Base-by-base conservation (phyloP, 2,329 filamentous ascomycete species). In the Plectosphaerella sp. region DNA sequence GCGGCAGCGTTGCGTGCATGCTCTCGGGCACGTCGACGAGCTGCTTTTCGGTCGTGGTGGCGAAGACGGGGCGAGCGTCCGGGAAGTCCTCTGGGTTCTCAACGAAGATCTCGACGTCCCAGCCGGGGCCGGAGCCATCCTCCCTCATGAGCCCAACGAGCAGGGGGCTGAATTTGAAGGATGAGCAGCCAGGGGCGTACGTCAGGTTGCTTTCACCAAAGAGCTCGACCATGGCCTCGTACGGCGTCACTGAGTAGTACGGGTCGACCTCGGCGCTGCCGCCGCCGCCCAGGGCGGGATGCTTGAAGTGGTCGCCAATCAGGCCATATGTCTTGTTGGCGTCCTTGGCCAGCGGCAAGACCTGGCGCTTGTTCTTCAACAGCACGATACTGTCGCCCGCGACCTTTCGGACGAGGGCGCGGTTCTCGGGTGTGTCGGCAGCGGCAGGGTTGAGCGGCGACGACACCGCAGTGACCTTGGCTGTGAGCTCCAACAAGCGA, bases 311-410 rank as follows among this genome's bases (percentile, higher is more conserved):
- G 5, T 43, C 39, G 10, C 39, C 39, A 11, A 43, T 43, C 16
- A 43, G 18, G 15, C 15, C 39, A 45, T 22, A 25, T 10, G 22
- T 45, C 20, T 22, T 24, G 3, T 15, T 15, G 16, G 22, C 12
- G 22, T 45, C 69, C 49, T 54, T 53, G 35, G 70, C 67, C 48
- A 82, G 63, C 0, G 86, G 86, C 0, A 89, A 70, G 2, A 82
- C 64, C 11, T 70, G 69, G 5, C 72, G 72, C 20, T 84, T 75
- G 55, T 88, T 88, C 68, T 87, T 87, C 45, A 88, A 69, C 14
- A 88, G 72, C 1, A 87, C 83, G n/a, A 87, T 78, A 0, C 78
- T 80, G 54, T 83, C 77, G 0, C 77, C 71, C 10, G 80, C 80
- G 4, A 81, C 66, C 24, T 77, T 71, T 16, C 82, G 72, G 15